Evolutionary conservation across 2,329 filamentous ascomycete genomes (phyloP), one percentile per base, ranked within the genome.

Genomic region (Xylaria sp.): DNA sequence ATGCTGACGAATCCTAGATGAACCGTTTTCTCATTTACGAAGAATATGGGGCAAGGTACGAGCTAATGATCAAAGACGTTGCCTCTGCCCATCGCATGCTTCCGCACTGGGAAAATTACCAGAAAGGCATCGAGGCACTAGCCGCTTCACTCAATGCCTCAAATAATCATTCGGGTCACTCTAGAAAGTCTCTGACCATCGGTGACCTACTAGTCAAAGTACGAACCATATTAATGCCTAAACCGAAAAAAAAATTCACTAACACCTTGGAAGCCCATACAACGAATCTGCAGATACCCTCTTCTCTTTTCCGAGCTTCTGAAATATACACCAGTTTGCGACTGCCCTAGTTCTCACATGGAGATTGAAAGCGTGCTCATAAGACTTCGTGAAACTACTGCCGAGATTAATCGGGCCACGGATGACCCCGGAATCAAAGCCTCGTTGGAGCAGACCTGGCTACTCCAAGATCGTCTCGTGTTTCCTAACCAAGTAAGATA

Each of bases 121-220:
- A 97, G 75, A 91, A 89, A 76, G 96, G 95, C 0, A 88, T 98
- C 1, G 95, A 98, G 79, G 89, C 91, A 13, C 81, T 98, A 44
- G 93, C 93, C 6, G 91, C 91, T 61, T 91, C 92, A 1, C 81
- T 97, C 27, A 87, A 89, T 18, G 91, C 94, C 0, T 84, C 88
- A n/a, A 90, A 91, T 67, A 88, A 85, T 67, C 86, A 88, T 61
- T 84, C 86, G 37, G 85, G 88, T 18, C 86, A 88, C 64, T 85
- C 86, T 35, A 93, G 88, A 75, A 97, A 93, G 76, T 92, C 93
- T 2, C 82, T 97, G 72, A 94, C 92, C 1, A 88, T 98, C 71
- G 89, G 90, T 58, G 96, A 98, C 80, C 85, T 98, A 5, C 85
- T 98, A 64, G 94, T 98, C 73, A 98, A 98, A 88, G 94, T 93